A percentile compares a stretch with the other conserved stretches of the same genome.
Conservation (phyloP, 2,329 filamentous ascomycete genomes). For the Claviceps pusilla region DNA sequence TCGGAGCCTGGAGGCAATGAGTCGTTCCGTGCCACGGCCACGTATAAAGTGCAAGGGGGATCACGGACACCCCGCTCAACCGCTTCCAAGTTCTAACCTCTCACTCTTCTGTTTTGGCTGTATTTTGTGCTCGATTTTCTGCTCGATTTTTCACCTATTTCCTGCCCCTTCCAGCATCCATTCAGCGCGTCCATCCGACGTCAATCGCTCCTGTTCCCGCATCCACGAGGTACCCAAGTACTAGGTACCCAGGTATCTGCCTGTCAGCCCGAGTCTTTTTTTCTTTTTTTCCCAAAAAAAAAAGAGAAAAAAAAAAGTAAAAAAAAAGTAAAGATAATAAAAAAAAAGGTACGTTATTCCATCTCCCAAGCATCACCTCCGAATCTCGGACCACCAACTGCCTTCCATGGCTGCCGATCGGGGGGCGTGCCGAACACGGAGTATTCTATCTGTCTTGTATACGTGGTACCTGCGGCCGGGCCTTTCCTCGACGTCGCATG, state of each 20-base stretch:
- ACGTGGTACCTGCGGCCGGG: neutral
- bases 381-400: neutral
- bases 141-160: neutral
- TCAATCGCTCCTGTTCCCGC: no score
- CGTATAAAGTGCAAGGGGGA: constrained; percentile 4
- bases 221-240: no score
- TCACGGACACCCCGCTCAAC: constrained; percentile 1
- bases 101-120: neutral
- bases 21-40: constrained; percentile 2
- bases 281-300: no score
- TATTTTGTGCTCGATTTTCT: no score
- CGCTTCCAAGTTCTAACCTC: neutral
- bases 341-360: neutral
- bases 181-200: no score
- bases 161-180: neutral
- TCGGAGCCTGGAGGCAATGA: neutral
- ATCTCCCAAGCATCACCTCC: neutral
- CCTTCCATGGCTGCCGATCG: neutral
- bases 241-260: no score
- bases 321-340: no score
- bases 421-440: neutral
- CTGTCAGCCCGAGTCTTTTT: no score
- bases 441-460: neutral
- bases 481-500: neutral
- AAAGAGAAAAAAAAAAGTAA: no score